Conservation (phyloP, 441 rosid species). For the Brassica hybrid region DNA sequence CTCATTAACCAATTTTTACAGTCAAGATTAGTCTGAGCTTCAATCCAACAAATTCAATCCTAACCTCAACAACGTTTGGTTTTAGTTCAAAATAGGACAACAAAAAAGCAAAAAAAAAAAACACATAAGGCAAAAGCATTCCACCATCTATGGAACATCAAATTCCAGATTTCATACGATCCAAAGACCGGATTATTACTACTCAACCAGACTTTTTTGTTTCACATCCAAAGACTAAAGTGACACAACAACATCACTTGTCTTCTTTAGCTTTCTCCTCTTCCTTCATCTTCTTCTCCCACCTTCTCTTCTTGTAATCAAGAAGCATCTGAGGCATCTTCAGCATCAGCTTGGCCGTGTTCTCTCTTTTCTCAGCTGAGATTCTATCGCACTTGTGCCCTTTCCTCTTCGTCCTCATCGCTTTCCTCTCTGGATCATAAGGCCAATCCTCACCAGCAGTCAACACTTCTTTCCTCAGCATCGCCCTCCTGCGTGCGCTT, state of each 20-base stretch:
- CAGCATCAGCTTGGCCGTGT: conserved; percentile 78
- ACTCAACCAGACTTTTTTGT: conserved; percentile 9
- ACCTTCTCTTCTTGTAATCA: conserved; percentile 87
- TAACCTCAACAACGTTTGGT: not conserved
- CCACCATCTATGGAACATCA: conserved; percentile 8
- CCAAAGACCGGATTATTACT: conserved; percentile 21
- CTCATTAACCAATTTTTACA: not conserved
- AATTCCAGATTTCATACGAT: conserved; percentile 8
- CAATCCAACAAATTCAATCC: not conserved
- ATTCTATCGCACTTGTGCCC: conserved; percentile 86
- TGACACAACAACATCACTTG: conserved; percentile 31
- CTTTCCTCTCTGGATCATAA: conserved; percentile 88
- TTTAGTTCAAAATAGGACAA: not conserved
- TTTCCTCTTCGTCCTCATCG: conserved; percentile 76
- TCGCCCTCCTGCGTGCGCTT: conserved; percentile 82
- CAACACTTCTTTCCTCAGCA: conserved; percentile 86
- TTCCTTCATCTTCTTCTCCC: conserved; percentile 88
- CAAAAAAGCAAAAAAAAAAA: not conserved
- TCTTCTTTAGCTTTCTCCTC: conserved; percentile 61
- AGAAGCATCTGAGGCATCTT: conserved; percentile 82
- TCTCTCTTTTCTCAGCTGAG: conserved; percentile 69
- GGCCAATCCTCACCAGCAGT: conserved; percentile 81
- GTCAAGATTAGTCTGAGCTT: not conserved
- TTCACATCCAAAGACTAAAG: conserved; percentile 2
- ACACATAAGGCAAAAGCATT: not conserved